Percentiles rank a stretch among this genome's conserved stretches.
Conservation (phyloP, 495 filamentous ascomycete genomes). For the Neurospora sp. region DNA sequence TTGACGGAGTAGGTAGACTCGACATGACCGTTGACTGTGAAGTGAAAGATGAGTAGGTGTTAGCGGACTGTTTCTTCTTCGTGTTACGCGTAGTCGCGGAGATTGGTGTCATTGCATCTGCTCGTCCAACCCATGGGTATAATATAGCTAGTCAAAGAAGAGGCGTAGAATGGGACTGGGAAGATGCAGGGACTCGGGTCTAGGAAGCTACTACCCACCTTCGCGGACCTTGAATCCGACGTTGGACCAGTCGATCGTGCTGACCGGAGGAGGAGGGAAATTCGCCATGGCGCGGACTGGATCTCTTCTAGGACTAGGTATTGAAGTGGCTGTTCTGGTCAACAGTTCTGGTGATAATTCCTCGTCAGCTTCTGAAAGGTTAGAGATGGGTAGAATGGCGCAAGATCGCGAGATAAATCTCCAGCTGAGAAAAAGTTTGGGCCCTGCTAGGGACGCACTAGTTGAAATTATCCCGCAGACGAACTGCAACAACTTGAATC, state of each 20-base stretch:
- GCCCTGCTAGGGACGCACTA: too few species aligned
- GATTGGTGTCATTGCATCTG: background rate
- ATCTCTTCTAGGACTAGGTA: background rate
- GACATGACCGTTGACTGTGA: slow-evolving; percentile 64
- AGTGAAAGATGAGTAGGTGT: background rate
- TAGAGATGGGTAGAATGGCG: background rate
- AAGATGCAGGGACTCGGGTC: background rate
- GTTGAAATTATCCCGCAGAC: background rate
- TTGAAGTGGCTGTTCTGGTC: background rate
- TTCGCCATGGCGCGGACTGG: slow-evolving; percentile 23
- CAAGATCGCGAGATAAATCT: background rate
- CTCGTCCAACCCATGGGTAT: background rate
- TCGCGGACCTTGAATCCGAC: slow-evolving; percentile 87
- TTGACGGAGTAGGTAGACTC: slow-evolving; percentile 61
- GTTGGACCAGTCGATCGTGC: slow-evolving; percentile 83
- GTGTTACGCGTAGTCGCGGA: background rate
- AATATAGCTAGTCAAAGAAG: background rate
- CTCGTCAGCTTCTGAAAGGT: background rate
- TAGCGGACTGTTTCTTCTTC: background rate
- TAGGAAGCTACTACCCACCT: slow-evolving; percentile 38
- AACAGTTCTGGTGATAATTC: background rate
- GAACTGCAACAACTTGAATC: background rate
- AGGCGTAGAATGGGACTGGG: background rate
- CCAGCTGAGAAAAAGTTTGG: background rate
- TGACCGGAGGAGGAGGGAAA: slow-evolving; percentile 76